A percentile compares a stretch with the other conserved stretches of the same genome.
These are phyloP conservation scores for Dictyostelium discoideum DNA, from an alignment of 78 protist genomes.

Conservation along the genomic window dicty_2.7 NC_007088.5:7416001-7416500, in stretches of 20 bases:
- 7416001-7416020: background rate
- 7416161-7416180: background rate
- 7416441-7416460: constrained; percentile 8
- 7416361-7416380: constrained; percentile 5
- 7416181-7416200: constrained; percentile 4
- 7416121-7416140: background rate
- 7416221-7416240: background rate
- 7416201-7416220: background rate
- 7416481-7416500: background rate
- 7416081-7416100: background rate
- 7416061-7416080: too few species aligned
- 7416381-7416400: background rate
- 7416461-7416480: background rate
- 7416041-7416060: too few species aligned
- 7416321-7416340: background rate
- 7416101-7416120: background rate
- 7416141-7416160: background rate
- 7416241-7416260: background rate
- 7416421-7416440: constrained; percentile 4
- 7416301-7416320: background rate
- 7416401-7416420: constrained; percentile 16
- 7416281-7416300: background rate
- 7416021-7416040: background rate
- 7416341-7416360: background rate
- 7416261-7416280: background rate